These are phyloP conservation scores for Micractinium conductrix DNA, from an alignment of 139 green algal species.

Conservation along the genomic window DNA sequence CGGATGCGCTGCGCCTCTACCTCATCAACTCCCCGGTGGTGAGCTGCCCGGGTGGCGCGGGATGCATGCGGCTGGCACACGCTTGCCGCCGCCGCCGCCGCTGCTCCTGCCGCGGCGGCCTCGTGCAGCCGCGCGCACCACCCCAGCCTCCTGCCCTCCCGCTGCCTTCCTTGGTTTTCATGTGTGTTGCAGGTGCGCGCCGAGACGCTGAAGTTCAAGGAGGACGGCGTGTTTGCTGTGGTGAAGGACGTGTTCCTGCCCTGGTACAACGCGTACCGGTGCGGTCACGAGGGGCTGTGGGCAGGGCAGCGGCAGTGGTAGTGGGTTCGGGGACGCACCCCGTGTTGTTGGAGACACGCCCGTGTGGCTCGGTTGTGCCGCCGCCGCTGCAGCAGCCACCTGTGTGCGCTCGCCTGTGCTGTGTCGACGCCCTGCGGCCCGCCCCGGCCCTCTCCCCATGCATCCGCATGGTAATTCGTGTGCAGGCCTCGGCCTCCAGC, in stretches of 20 bases:
- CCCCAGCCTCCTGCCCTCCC: not conserved
- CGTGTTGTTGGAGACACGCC: too few relatives aligned
- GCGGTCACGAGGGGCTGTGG: not conserved
- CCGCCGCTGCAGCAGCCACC: too few relatives aligned
- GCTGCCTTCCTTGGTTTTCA: not conserved
- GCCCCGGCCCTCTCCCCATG: too few relatives aligned
- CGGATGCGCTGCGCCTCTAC: conserved; percentile 97
- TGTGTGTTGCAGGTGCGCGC: conserved; percentile 71
- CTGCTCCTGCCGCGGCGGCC: too few relatives aligned
- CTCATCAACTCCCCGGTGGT: conserved; percentile 96
- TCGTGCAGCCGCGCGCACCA: not conserved
- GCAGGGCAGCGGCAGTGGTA: not conserved
- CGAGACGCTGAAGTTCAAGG: conserved; percentile 93
- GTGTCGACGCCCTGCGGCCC: too few relatives aligned
- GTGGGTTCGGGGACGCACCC: too few relatives aligned
- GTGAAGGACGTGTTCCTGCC: conserved; percentile 98
- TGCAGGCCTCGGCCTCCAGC: too few relatives aligned
- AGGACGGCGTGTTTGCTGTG: conserved; percentile 95
- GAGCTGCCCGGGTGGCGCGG: not conserved
- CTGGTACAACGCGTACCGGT: conserved; percentile 99
- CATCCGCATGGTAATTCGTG: too few relatives aligned
- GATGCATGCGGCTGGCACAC: too few relatives aligned
- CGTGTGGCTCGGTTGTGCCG: too few relatives aligned
- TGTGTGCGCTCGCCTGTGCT: too few relatives aligned
- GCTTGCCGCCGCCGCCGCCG: too few relatives aligned